Base-by-base conservation (phyloP, 495 filamentous ascomycete species). In the Rhizodiscina lignyota region DNA sequence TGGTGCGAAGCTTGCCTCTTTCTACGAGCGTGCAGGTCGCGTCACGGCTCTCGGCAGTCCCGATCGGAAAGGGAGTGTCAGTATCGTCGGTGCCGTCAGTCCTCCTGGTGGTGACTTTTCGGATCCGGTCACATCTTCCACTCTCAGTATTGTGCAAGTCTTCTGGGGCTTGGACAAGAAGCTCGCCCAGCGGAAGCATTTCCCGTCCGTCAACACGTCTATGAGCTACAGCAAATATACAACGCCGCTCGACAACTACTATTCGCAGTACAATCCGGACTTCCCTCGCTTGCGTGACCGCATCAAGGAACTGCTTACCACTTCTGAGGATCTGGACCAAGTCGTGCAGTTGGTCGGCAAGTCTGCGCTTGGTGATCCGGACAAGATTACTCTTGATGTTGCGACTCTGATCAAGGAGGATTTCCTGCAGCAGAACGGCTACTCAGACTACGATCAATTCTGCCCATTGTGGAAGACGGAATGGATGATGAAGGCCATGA, bases 141-240 rank as follows among this genome's bases (percentile, higher is more conserved):
- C 91, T 4, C 74, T 99, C 16, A 73, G 82, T 74, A 99, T 99
- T 53, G 91, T 96, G 49, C 89, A 99, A 50, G 89, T 99, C 39
- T 96, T 99, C 67, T 99, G 89, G 89, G 91, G 89, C 66, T 67
- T 97, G 21, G 89, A 99, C 64, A 96, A 99, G 74, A 94, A 94
- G 63, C 74, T 99, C 35, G 89, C 89, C 16, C 89, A 99, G 56
- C 77, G 89, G 40, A 99, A 99, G 63, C 89, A 99, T 62, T 99
- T 99, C 69, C 89, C 89, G 2, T 94, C 86, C 26, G 81, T 99
- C 66, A 99, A 99, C 64, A 96, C 89, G 15, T 78, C 79, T 4
- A 63, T 82, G 49, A 92, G 83, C 39, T 96, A 99, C 72, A 87
- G 77, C 74, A 99, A 99, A 61, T 99, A 99, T 62, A 91, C 73